These are phyloP conservation scores for Eimeria sp. DNA, from an alignment of 169 alveolate species.

Conservation along the genomic window DNA sequence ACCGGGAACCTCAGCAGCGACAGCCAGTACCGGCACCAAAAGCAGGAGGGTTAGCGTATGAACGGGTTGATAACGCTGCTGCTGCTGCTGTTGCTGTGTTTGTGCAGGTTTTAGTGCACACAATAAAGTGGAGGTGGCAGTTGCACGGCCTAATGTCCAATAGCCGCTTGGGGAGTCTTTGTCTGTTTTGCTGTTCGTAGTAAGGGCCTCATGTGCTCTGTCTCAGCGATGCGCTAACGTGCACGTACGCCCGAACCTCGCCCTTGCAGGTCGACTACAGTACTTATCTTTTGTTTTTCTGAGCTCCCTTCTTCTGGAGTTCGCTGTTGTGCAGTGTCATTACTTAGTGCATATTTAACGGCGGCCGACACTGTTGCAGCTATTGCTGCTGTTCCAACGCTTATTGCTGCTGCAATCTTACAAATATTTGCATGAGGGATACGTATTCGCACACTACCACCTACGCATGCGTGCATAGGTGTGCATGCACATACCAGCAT, in stretches of 20 bases:
- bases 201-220: not conserved
- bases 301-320: not conserved
- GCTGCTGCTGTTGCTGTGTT: not conserved
- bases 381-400: not conserved
- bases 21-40: not conserved
- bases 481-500: not conserved
- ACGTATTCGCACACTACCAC: not conserved
- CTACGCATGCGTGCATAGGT: not conserved
- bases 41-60: not conserved
- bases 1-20: not conserved
- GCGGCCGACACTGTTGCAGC: not conserved
- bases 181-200: too few relatives aligned
- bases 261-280: not conserved
- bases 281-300: not conserved
- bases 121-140: conserved; percentile 62
- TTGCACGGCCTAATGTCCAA: conserved; percentile 66
- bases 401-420: not conserved
- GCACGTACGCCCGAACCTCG: not conserved
- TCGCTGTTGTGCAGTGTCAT: not conserved
- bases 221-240: not conserved
- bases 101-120: conserved; percentile 58
- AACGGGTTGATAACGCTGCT: not conserved
- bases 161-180: not conserved
- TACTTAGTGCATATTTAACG: not conserved
- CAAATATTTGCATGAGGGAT: not conserved